A percentile compares a stretch with the other conserved stretches of the same genome.
phyloP scores from a whole-genome alignment of 352 stramenopile species.

The Peronosclerospora sorghi region DNA sequence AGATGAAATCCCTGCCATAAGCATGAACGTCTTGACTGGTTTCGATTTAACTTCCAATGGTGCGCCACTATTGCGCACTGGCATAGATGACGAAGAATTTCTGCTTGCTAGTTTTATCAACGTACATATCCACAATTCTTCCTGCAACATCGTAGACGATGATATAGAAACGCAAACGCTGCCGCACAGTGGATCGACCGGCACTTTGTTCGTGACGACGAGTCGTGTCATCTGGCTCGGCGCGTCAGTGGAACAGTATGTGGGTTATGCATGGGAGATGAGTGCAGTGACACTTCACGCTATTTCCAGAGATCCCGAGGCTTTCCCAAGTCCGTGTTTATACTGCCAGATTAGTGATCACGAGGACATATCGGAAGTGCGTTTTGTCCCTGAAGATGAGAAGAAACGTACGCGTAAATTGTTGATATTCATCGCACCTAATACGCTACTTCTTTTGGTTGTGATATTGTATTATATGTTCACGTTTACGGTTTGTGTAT shows the following conservation, averaged over 20 bases:
- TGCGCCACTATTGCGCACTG: conserved; percentile 43
- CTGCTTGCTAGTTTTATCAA: conserved; percentile 38
- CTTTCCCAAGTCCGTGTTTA: conserved; percentile 57
- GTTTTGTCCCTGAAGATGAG: conserved; percentile 55
- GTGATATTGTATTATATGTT: background rate
- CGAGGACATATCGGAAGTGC: conserved; percentile 61
- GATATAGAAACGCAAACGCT: conserved; percentile 15
- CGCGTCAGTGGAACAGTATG: conserved; percentile 15
- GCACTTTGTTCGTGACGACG: conserved; percentile 21
- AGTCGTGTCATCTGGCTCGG: conserved; percentile 62
- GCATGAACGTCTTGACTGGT: conserved; percentile 44
- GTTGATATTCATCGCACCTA: background rate
- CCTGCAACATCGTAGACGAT: conserved; percentile 14
- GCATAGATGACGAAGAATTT: conserved; percentile 39
- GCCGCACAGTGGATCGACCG: conserved; percentile 8
- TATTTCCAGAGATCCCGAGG: conserved; percentile 53
- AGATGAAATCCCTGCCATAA: too few species aligned
- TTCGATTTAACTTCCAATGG: conserved; percentile 33
- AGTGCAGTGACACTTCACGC: conserved; percentile 57
- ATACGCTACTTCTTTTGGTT: background rate
- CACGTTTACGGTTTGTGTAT: background rate
- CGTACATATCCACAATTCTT: conserved; percentile 31
- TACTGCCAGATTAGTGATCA: conserved; percentile 76
- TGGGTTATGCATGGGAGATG: conserved; percentile 73
- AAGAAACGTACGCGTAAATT: conserved; percentile 37